These are phyloP conservation scores for Backusella circina DNA, from an alignment of 192 early-diverging fungal species.

Conservation along the genomic window DNA sequence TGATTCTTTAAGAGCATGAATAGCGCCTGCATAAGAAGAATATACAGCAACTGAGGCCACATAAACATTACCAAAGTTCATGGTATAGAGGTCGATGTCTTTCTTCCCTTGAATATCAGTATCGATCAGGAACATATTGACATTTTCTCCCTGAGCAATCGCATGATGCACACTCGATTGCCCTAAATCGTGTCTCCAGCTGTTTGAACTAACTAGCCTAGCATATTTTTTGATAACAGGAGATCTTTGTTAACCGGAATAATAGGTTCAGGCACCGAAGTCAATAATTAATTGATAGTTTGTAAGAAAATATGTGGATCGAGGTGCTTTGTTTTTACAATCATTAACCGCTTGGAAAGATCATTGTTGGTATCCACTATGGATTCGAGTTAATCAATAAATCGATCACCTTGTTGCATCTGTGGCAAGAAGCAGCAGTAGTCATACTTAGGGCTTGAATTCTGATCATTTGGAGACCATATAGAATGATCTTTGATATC, in stretches of 20 bases:
- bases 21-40: no score
- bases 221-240: conserved; percentile 61
- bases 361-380: conserved; percentile 49
- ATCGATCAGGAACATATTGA: conserved; percentile 87
- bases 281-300: conserved; percentile 12
- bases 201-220: conserved; percentile 85
- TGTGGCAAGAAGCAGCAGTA: conserved; percentile 44
- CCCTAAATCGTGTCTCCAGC: conserved; percentile 81
- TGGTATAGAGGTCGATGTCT: conserved; percentile 91
- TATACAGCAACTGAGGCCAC: conserved; percentile 93
- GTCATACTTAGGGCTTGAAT: conserved; percentile 76
- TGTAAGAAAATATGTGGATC: conserved; percentile 16
- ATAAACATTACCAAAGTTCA: conserved; percentile 87
- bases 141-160: conserved; percentile 70
- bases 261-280: background rate
- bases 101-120: conserved; percentile 75
- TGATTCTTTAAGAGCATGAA: no score
- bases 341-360: conserved; percentile 58
- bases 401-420: conserved; percentile 61
- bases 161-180: conserved; percentile 87
- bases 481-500: conserved; percentile 61
- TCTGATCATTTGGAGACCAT: conserved; percentile 53
- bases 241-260: conserved; percentile 15
- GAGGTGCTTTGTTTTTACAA: conserved; percentile 23
- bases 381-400: conserved; percentile 55